Conservation (phyloP, 192 early-diverging fungal species). For the Chytriomyces hyalinus region DNA sequence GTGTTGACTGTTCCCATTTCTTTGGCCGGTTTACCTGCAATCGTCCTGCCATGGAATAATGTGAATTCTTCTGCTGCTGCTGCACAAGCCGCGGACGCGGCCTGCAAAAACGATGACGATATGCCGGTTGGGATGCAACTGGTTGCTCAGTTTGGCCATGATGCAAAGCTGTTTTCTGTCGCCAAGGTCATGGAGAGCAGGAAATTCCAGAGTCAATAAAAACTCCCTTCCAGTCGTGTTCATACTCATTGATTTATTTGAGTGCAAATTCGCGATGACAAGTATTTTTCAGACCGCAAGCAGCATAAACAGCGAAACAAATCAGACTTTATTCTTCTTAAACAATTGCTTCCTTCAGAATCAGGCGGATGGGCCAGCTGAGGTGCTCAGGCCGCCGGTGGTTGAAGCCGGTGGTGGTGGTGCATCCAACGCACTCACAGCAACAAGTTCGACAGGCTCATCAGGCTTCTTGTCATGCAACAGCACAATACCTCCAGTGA, state of each 20-base stretch:
- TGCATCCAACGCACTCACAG: conserved; percentile 34
- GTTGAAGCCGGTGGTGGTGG: background rate
- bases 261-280: no score
- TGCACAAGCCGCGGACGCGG: background rate
- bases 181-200: conserved; percentile 26
- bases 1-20: conserved; percentile 88
- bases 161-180: conserved; percentile 62
- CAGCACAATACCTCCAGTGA: conserved; percentile 85
- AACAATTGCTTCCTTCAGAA: no score
- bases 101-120: conserved; percentile 40
- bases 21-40: conserved; percentile 73
- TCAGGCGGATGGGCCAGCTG: no score
- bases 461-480: conserved; percentile 76
- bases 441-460: conserved; percentile 84
- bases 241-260: no score
- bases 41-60: conserved; percentile 37
- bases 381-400: background rate
- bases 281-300: no score
- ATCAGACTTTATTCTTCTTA: no score
- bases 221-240: no score
- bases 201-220: background rate
- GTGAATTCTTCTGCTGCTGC: background rate
- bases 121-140: conserved; percentile 85
- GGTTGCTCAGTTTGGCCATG: conserved; percentile 84
- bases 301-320: no score